A percentile compares a stretch with the other conserved stretches of the same genome.
phyloP scores from a whole-genome alignment of 495 filamentous ascomycete species.

The Cetradonia linearis region DNA sequence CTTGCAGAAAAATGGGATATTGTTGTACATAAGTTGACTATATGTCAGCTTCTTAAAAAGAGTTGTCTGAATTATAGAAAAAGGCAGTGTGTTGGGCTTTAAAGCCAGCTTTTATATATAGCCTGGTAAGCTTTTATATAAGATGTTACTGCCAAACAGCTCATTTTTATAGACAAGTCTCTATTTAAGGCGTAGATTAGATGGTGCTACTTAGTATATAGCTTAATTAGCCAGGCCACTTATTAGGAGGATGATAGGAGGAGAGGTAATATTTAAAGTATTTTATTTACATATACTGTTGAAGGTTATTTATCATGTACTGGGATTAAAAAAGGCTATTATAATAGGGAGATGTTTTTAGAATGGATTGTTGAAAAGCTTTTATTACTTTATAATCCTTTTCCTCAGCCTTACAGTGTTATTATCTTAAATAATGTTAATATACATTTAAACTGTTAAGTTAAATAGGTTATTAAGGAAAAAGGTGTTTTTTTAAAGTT shows the following conservation, averaged over 20 bases:
- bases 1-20: too few species aligned
- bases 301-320: not conserved
- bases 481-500: not conserved
- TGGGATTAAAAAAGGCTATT: not conserved
- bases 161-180: not conserved
- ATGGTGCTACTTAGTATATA: not conserved
- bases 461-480: not conserved
- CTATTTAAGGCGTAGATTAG: not conserved
- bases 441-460: too few species aligned
- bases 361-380: not conserved
- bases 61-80: not conserved
- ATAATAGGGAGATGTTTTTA: not conserved
- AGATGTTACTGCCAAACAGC: not conserved
- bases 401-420: too few species aligned
- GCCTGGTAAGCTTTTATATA: not conserved
- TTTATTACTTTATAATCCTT: too few species aligned
- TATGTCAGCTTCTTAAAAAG: not conserved
- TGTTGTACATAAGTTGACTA: too few species aligned
- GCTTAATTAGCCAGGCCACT: not conserved
- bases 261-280: too few species aligned
- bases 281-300: not conserved
- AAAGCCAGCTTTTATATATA: constrained; percentile 1
- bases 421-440: too few species aligned
- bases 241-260: not conserved
- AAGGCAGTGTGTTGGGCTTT: not conserved